phyloP scores from a whole-genome alignment of 306 rosid species.

The Lathyrus sativus region DNA sequence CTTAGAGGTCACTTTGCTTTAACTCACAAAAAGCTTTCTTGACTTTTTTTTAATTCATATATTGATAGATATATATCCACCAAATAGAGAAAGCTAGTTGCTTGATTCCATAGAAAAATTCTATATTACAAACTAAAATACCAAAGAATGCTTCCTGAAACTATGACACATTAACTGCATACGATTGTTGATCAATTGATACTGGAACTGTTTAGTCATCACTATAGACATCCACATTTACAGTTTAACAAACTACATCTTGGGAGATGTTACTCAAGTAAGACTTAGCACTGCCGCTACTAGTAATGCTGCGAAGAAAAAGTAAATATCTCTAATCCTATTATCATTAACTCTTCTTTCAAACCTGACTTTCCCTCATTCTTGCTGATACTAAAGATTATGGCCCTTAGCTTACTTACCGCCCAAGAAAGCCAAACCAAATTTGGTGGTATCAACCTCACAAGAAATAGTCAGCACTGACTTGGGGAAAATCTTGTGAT shows the following conservation, averaged over 20 bases:
- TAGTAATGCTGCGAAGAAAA: conserved; percentile 65
- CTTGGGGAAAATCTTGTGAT: conserved; percentile 83
- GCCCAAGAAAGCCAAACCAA: conserved; percentile 85
- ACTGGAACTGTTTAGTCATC: conserved; percentile 8
- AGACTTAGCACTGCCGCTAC: conserved; percentile 61
- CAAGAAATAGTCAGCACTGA: too few species aligned
- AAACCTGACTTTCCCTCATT: conserved; percentile 54
- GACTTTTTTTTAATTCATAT: too few species aligned
- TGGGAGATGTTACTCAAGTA: conserved; percentile 54
- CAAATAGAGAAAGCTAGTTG: conserved; percentile 45
- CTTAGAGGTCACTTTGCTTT: too few species aligned
- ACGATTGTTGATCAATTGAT: background rate
- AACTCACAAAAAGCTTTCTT: too few species aligned
- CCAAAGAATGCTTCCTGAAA: conserved; percentile 23
- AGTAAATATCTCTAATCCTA: conserved; percentile 58
- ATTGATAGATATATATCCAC: conserved; percentile 22
- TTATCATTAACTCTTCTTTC: conserved; percentile 66
- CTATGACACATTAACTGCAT: conserved; percentile 5
- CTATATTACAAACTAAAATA: conserved; percentile 9
- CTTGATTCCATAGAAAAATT: conserved; percentile 33
- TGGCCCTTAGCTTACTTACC: conserved; percentile 63
- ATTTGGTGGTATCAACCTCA: conserved; percentile 86
- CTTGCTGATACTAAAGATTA: conserved; percentile 54
- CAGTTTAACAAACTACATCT: conserved; percentile 25
- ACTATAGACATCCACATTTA: conserved; percentile 28